Conservation (phyloP, 306 rosid genomes). For the Trifolium repens region DNA sequence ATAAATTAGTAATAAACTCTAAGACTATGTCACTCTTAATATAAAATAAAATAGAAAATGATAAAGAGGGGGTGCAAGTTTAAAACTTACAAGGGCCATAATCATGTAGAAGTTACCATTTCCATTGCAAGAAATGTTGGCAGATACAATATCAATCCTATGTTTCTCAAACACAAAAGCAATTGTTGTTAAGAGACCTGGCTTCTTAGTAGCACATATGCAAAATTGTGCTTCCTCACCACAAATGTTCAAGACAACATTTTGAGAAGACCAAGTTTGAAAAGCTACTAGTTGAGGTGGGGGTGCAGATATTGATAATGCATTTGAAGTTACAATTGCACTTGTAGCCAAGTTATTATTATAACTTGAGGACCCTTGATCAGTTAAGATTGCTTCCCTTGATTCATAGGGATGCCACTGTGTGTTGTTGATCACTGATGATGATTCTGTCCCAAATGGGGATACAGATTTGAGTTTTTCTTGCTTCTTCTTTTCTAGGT, state of each 20-base stretch:
- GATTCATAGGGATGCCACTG: slow-evolving; percentile 37
- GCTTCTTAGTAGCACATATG: slow-evolving; percentile 55
- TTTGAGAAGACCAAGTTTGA: slow-evolving; percentile 61
- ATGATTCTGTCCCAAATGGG: slow-evolving; percentile 9
- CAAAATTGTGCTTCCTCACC: slow-evolving; percentile 71
- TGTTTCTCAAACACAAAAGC: slow-evolving; percentile 65
- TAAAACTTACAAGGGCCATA: slow-evolving; percentile 61
- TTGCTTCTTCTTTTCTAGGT: slow-evolving; percentile 56
- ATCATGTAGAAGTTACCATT: slow-evolving; percentile 55
- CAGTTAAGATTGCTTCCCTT: slow-evolving; percentile 48
- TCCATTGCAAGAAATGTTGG: slow-evolving; percentile 49
- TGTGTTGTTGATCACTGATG: slow-evolving; percentile 8
- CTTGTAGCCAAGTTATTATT: neutral
- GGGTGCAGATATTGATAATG: neutral
- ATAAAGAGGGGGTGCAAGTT: neutral
- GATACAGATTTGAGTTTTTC: slow-evolving; percentile 48
- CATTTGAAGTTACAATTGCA: neutral
- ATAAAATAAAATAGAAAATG: neutral
- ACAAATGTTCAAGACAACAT: slow-evolving; percentile 58
- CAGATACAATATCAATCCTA: slow-evolving; percentile 51
- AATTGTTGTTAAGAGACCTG: slow-evolving; percentile 50
- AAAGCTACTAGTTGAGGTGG: slow-evolving; percentile 33
- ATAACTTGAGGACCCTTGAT: slow-evolving; percentile 36
- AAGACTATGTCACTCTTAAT: neutral
- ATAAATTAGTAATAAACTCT: too few species aligned